These are phyloP conservation scores for Pichia cabralensis DNA, from an alignment of 805 yeast genomes.

Conservation along the genomic window DNA sequence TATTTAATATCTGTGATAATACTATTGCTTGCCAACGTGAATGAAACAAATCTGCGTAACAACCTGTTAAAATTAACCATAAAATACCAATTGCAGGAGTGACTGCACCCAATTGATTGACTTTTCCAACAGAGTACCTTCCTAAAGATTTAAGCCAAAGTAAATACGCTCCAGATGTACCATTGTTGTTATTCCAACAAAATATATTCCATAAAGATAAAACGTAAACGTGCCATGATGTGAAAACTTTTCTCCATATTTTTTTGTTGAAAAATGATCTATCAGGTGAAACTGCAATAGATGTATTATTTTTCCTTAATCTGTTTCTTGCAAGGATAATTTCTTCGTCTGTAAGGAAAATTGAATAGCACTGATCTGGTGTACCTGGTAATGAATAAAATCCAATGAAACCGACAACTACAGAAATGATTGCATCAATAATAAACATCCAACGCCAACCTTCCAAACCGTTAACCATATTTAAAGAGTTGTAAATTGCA, in stretches of 20 bases:
- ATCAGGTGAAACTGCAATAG: slow-evolving; percentile 21
- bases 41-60: slow-evolving; percentile 43
- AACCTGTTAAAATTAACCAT: slow-evolving; percentile 35
- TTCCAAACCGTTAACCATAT: slow-evolving; percentile 21
- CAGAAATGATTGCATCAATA: slow-evolving; percentile 35
- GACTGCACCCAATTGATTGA: slow-evolving; percentile 42
- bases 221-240: slow-evolving; percentile 53
- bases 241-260: slow-evolving; percentile 43
- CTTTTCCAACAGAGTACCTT: slow-evolving; percentile 31
- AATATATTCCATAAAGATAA: slow-evolving; percentile 44
- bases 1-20: slow-evolving; percentile 43
- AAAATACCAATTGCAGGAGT: slow-evolving; percentile 53
- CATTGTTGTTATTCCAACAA: slow-evolving; percentile 55
- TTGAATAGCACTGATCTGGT: slow-evolving; percentile 44
- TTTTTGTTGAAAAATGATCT: slow-evolving; percentile 33
- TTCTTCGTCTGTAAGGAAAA: slow-evolving; percentile 47
- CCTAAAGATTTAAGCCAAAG: slow-evolving; percentile 51
- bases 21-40: slow-evolving; percentile 46
- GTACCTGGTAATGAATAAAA: slow-evolving; percentile 49
- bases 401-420: slow-evolving; percentile 20
- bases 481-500: slow-evolving; percentile 24
- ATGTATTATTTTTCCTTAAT: slow-evolving; percentile 26
- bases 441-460: slow-evolving; percentile 51
- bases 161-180: slow-evolving; percentile 44
- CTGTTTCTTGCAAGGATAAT: slow-evolving; percentile 40